phyloP scores from a whole-genome alignment of 495 filamentous ascomycete species.

The Tricharina praecox region DNA sequence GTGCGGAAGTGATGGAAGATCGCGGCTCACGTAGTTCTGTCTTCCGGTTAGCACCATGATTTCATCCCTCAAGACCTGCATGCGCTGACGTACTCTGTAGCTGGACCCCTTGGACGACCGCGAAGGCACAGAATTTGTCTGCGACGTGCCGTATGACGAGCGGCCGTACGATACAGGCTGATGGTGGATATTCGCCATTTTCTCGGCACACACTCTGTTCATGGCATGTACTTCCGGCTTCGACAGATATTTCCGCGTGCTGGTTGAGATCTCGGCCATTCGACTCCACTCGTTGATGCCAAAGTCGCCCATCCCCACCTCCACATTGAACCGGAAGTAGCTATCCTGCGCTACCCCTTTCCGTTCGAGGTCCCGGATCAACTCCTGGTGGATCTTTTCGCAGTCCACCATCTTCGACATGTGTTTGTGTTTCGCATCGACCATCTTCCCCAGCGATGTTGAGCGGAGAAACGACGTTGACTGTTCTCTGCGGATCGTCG shows the following conservation, averaged over 20 bases:
- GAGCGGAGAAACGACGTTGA: slow-evolving; percentile 29
- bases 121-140: slow-evolving; percentile 4
- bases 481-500: slow-evolving; percentile 35
- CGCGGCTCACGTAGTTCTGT: slow-evolving; percentile 13
- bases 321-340: slow-evolving; percentile 92
- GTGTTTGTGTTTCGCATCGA: slow-evolving; percentile 68
- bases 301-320: slow-evolving; percentile 89
- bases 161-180: slow-evolving; percentile 4
- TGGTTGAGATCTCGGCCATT: slow-evolving; percentile 80
- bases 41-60: not conserved
- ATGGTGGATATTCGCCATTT: slow-evolving; percentile 63
- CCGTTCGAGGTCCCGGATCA: slow-evolving; percentile 61
- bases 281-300: slow-evolving; percentile 98
- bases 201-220: slow-evolving; percentile 58
- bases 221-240: slow-evolving; percentile 54
- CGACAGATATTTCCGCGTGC: slow-evolving; percentile 64
- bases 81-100: not conserved
- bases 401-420: slow-evolving; percentile 85
- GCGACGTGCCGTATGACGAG: not conserved
- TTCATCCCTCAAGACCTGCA: not conserved
- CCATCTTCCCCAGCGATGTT: slow-evolving; percentile 66
- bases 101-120: slow-evolving; percentile 8
- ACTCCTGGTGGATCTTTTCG: slow-evolving; percentile 71
- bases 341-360: slow-evolving; percentile 72
- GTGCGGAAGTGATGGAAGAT: slow-evolving; percentile 18